These are phyloP conservation scores for Spergularia bocconei DNA, from an alignment of 148 eudicot species.

Conservation along the genomic window DNA sequence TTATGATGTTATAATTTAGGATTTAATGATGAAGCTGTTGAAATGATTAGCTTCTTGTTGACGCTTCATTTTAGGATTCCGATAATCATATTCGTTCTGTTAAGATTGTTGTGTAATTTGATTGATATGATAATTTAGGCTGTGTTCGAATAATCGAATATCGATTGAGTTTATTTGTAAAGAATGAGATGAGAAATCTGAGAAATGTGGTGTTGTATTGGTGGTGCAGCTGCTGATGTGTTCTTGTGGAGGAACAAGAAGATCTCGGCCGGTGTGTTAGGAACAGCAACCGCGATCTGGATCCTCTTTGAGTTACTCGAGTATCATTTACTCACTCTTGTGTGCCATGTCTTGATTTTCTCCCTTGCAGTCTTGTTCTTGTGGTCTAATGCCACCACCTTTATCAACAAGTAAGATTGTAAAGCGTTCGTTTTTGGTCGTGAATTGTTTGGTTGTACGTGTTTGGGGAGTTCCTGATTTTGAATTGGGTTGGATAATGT, in stretches of 20 bases:
- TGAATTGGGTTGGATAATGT: not conserved
- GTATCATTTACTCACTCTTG: constrained; percentile 69
- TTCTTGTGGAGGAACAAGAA: constrained; percentile 96
- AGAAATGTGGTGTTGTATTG: not conserved
- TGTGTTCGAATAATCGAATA: not conserved
- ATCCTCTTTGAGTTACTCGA: constrained; percentile 76
- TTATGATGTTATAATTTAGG: no score
- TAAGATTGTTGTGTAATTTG: not conserved
- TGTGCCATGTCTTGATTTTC: constrained; percentile 68
- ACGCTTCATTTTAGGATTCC: not conserved
- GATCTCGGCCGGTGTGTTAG: constrained; percentile 73
- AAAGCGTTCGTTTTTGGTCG: not conserved
- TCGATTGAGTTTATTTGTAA: not conserved
- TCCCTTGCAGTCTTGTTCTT: constrained; percentile 61
- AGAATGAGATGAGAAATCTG: not conserved
- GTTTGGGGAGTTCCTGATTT: constrained; percentile 28
- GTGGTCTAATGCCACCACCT: constrained; percentile 69
- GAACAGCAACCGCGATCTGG: constrained; percentile 76
- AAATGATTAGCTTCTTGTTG: not conserved
- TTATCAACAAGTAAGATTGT: constrained; percentile 45
- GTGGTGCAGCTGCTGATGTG: constrained; percentile 80
- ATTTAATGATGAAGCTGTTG: not conserved
- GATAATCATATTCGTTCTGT: not conserved
- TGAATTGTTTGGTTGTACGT: constrained; percentile 32
- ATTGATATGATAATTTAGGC: not conserved